Percentiles rank a stretch among this genome's conserved stretches.
These are phyloP conservation scores for Spatholobus suberectus DNA, from an alignment of 306 rosid genomes.

Conservation along the genomic window DNA sequence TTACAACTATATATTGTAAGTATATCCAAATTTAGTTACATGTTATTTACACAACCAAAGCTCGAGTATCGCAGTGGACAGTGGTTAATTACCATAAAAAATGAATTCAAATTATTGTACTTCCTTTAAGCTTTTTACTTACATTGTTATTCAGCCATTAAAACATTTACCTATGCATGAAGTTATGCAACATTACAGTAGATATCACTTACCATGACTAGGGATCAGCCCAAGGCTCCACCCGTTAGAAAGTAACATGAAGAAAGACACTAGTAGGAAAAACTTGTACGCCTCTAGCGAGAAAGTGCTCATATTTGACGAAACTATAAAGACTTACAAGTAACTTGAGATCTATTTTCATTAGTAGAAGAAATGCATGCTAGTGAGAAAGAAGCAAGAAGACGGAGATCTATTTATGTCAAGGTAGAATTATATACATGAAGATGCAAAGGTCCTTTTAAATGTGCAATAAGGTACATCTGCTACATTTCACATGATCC, in stretches of 20 bases:
- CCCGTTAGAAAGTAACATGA: constrained; percentile 39
- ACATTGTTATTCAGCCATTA: not conserved
- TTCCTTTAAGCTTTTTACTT: not conserved
- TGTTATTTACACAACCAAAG: not conserved
- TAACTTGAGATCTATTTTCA: not conserved
- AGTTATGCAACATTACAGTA: not conserved
- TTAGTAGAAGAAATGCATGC: constrained; percentile 6
- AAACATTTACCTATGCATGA: not conserved
- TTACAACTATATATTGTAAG: not conserved
- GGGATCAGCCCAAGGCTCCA: constrained; percentile 44
- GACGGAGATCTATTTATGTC: not conserved
- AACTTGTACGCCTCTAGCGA: constrained; percentile 24
- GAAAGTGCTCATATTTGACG: constrained; percentile 50
- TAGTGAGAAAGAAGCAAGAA: not conserved
- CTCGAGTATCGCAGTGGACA: not conserved
- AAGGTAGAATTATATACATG: constrained; percentile 8
- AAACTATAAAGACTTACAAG: not conserved
- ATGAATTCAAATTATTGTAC: not conserved
- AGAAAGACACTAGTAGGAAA: constrained; percentile 51
- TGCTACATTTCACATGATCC: constrained; percentile 77
- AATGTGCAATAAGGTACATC: constrained; percentile 58
- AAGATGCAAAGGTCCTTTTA: constrained; percentile 42
- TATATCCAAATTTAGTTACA: not conserved
- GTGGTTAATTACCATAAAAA: not conserved
- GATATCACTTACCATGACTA: constrained; percentile 41